These are phyloP conservation scores for Thinopyrum elongatum DNA, from an alignment of 176 grass and related monocot genomes.

Conservation along the genomic window DNA sequence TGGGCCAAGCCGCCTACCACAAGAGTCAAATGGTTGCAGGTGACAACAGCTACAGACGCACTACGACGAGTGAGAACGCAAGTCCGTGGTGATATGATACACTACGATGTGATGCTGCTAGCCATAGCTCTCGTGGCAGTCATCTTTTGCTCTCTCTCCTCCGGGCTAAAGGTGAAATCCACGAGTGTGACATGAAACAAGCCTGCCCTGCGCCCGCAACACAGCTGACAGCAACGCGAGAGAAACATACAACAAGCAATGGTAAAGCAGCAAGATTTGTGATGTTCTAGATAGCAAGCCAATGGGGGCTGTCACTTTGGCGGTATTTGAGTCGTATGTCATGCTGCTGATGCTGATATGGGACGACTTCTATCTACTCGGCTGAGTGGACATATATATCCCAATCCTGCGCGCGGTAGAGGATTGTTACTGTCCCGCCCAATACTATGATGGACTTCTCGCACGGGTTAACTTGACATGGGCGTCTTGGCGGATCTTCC, in stretches of 20 bases:
- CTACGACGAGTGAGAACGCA: not conserved
- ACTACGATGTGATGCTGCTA: not conserved
- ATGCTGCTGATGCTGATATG: not conserved
- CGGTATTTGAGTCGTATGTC: not conserved
- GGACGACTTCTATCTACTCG: not conserved
- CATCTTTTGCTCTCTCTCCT: slow-evolving; percentile 23
- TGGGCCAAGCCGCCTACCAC: not conserved
- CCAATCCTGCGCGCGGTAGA: not conserved
- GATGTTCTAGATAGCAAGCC: not conserved
- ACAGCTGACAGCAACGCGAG: not conserved
- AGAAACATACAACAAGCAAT: not conserved
- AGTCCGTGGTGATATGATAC: not conserved
- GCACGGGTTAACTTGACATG: not conserved
- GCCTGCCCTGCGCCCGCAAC: not conserved
- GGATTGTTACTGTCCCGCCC: not conserved
- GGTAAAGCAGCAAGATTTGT: not conserved
- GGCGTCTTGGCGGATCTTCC: slow-evolving; percentile 32
- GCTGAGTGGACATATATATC: not conserved
- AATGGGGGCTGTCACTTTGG: not conserved
- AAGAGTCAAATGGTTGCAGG: not conserved
- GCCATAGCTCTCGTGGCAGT: not conserved
- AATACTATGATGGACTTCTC: not conserved
- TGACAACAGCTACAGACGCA: not conserved
- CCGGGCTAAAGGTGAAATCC: not conserved
- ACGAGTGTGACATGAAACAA: not conserved